These are phyloP conservation scores for Cyberlindnera misumaiensis DNA, from an alignment of 805 yeast genomes.

Conservation along the genomic window DNA sequence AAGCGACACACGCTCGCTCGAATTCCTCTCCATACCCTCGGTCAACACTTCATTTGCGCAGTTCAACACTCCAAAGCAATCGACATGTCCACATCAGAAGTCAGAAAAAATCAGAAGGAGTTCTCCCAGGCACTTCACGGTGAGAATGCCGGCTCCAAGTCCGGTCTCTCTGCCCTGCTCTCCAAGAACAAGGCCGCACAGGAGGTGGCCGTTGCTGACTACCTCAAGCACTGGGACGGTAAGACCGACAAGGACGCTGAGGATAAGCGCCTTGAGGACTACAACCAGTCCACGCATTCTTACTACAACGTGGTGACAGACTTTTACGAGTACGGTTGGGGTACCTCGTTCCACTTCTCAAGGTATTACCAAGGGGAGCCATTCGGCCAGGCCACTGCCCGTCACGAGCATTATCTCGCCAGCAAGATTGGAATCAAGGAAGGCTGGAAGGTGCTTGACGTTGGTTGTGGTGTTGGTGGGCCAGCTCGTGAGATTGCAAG, in stretches of 20 bases:
- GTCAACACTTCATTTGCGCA: background rate
- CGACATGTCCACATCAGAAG: slow-evolving; percentile 1
- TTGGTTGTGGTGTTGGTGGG: slow-evolving; percentile 99
- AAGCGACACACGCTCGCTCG: no score
- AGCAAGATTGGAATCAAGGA: slow-evolving; percentile 72
- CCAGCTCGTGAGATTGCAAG: slow-evolving; percentile 95
- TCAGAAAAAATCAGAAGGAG: slow-evolving; percentile 31
- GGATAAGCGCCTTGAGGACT: slow-evolving; percentile 68
- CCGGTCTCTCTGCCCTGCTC: slow-evolving; percentile 73
- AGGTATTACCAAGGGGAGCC: slow-evolving; percentile 92
- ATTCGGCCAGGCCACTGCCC: slow-evolving; percentile 88
- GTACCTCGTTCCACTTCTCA: slow-evolving; percentile 95
- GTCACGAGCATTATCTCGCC: slow-evolving; percentile 96
- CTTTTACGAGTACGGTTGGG: slow-evolving; percentile 99
- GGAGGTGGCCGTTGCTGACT: slow-evolving; percentile 77
- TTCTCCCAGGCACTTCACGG: slow-evolving; percentile 90
- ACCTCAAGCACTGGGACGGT: slow-evolving; percentile 97
- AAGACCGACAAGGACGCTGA: slow-evolving; percentile 70
- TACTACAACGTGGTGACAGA: slow-evolving; percentile 96
- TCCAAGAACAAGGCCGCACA: slow-evolving; percentile 76
- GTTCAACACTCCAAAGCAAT: slow-evolving; percentile 1
- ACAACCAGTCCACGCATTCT: slow-evolving; percentile 86
- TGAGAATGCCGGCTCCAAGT: slow-evolving; percentile 49
- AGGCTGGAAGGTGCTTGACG: slow-evolving; percentile 86
- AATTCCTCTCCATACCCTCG: background rate